Base-by-base conservation (phyloP, 352 stramenopile species). In the Thraustochytrium sp. region DNA sequence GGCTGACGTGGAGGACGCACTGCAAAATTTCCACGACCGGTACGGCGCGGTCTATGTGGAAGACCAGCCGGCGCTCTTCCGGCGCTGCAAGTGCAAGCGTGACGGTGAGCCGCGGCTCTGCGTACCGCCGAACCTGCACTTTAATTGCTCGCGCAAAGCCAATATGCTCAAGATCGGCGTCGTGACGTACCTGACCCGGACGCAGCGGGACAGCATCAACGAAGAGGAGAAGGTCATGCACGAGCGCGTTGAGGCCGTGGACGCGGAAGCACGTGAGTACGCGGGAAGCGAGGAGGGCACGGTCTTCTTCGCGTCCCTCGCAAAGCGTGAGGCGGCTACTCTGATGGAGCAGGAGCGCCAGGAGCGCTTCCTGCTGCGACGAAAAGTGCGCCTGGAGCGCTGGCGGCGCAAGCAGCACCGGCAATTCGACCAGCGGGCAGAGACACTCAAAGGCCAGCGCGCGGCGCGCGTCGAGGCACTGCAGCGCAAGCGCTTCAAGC, bases 331-430 rank as follows among this genome's bases (percentile, higher is more conserved):
- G n/a, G 74, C 74, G 21, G 38, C 23, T 18, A 40, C 4, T 2
- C 40, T 82, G n/a, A 23, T 82, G n/a, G 74, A 82, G 40, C 65
- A 82, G 40, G 74, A 82, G 40, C 51, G 74, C 9, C 51, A 55
- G 9, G 74, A 76, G 26, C 29, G 49, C 3, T 82, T 82, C 74
- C 23, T 82, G 4, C 11, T 73, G 16, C 11, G 26, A 9, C 37
- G 26, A 9, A 49, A 53, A 53, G 26, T 76, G 9, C 23, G 26
- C 21, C 18, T 82, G 3, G 55, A 65, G 44, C 51, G 55, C 23
- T 9, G 23, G 29, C 36, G 36, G 31, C 74, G 74, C 23, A 74
- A 49, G 36, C 9, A 36, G 13, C 36, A 51, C 11, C 13, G 23
- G 4, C 62, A 55, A 5, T 18, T 40, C 26, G 34, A 72, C 3